A percentile compares a stretch with the other conserved stretches of the same genome.
Evolutionary conservation across 768 basidiomycete genomes (phyloP).

Genomic region (Tricholoma saponaceum): DNA sequence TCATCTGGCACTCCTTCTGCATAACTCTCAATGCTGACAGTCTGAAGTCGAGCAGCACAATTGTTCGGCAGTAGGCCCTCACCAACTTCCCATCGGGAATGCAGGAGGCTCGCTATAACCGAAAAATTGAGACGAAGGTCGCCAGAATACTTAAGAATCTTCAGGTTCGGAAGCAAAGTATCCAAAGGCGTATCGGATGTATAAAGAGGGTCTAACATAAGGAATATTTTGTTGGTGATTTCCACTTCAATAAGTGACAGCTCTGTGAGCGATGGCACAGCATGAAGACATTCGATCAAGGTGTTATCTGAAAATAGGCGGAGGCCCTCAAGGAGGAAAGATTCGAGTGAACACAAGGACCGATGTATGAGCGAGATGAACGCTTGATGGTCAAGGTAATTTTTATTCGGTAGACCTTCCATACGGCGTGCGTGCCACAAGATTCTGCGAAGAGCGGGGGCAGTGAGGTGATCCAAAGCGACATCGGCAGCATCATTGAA

Average conservation of each 20-base stretch:
- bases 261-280: background rate
- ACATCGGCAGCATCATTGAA: background rate
- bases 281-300: background rate
- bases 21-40: background rate
- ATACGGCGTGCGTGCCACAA: background rate
- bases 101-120: background rate
- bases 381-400: background rate
- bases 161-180: background rate
- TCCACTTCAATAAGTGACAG: background rate
- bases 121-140: background rate
- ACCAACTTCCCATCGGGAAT: background rate
- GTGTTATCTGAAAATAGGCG: background rate
- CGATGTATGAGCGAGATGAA: background rate
- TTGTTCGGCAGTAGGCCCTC: background rate
- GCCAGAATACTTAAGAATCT: background rate
- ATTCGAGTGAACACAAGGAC: background rate
- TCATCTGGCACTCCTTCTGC: background rate
- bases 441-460: background rate
- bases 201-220: background rate
- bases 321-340: no score
- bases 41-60: background rate
- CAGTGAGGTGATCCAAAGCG: background rate
- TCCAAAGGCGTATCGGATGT: background rate
- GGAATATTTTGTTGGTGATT: background rate
- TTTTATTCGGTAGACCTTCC: background rate